Evolutionary conservation across 352 stramenopile species (phyloP), one percentile per base, ranked within the genome.

Genomic region (Phytophthora citrophthora): DNA sequence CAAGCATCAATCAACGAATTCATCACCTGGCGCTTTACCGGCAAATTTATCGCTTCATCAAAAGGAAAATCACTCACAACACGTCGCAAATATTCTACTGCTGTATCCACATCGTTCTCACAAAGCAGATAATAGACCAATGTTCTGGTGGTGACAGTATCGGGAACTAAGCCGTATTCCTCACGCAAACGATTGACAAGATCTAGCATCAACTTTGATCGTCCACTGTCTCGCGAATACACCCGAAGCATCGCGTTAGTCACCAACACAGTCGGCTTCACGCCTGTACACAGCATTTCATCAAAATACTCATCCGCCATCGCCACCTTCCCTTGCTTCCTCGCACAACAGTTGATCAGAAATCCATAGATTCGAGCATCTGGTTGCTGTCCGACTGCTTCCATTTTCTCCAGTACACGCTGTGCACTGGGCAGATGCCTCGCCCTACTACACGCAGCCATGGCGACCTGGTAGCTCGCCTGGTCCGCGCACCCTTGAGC

Each of bases 211-310:
- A 38, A 9, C 24, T 74, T 57, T 9, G 79, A 89, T 10, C 73
- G 64, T 20, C 67, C 68, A 16, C 31, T 45, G 7, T 65, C 59
- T 6, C 81, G 68, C 1, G 71, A 61, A 45, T 82, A 88, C n/a
- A 87, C 83, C 43, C 81, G 76, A 44, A 90, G n/a, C 72, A 91
- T 83, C 1, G 79, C 71, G 45, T 91, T 90, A 16, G 89, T 45
- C 8, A 70, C 71, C 40, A 83, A 72, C 34, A 77, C 49, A 8
- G 62, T 80, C 12, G 79, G 81, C 13, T 79, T 66, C 6, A 89
- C 16, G 15, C 62, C 67, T 11, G 71, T 61, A 34, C 1, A 34
- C 2, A 84, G 11, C 58, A 92, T 77, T 32, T 88, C 76, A 0
- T 69, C 38, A 53, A 85, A 89, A 38, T 85, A 76, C 18, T 27